Conservation (phyloP, 176 grass and related monocot species). For the Cenchrus americanus region DNA sequence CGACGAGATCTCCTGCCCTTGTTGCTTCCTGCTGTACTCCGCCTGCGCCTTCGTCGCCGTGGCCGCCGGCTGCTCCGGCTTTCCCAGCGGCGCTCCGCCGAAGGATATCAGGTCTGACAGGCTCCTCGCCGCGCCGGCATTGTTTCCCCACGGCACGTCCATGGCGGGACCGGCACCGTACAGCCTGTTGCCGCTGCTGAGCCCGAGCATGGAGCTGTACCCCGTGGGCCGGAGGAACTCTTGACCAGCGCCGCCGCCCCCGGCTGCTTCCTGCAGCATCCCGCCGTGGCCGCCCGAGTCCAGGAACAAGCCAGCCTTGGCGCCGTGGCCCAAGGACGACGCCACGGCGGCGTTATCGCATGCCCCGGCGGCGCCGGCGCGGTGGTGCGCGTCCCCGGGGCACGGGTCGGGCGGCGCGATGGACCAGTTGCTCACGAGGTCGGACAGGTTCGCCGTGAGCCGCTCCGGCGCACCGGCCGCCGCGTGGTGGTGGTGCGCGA, state of each 20-base stretch:
- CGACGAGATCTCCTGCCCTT: conserved; percentile 59
- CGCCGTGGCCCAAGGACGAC: conserved; percentile 22
- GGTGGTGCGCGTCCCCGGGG: conserved; percentile 20
- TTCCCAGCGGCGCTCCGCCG: conserved; percentile 33
- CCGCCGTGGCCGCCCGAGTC: conserved; percentile 21
- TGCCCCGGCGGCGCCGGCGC: not conserved
- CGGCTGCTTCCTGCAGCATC: conserved; percentile 39
- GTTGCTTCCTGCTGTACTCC: conserved; percentile 53
- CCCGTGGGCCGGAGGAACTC: conserved; percentile 40
- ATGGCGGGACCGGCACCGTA: conserved; percentile 39
- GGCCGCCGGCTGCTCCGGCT: conserved; percentile 1
- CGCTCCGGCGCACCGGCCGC: conserved; percentile 15
- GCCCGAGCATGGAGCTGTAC: conserved; percentile 62
- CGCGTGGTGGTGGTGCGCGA: conserved; percentile 20
- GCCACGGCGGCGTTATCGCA: conserved; percentile 33
- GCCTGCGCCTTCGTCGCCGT: conserved; percentile 35
- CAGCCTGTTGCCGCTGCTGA: conserved; percentile 56
- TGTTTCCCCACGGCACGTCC: conserved; percentile 70
- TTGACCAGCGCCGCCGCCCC: conserved; percentile 3
- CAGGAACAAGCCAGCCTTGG: conserved; percentile 37
- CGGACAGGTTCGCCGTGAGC: conserved; percentile 68
- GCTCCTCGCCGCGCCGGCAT: conserved; percentile 57
- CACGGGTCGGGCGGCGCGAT: conserved; percentile 70
- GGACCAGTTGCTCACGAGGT: conserved; percentile 89
- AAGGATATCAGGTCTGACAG: conserved; percentile 85